A percentile compares a stretch with the other conserved stretches of the same genome.
These are phyloP conservation scores for Microsporum audouinii DNA, from an alignment of 2,329 filamentous ascomycete species.

Conservation along the genomic window DNA sequence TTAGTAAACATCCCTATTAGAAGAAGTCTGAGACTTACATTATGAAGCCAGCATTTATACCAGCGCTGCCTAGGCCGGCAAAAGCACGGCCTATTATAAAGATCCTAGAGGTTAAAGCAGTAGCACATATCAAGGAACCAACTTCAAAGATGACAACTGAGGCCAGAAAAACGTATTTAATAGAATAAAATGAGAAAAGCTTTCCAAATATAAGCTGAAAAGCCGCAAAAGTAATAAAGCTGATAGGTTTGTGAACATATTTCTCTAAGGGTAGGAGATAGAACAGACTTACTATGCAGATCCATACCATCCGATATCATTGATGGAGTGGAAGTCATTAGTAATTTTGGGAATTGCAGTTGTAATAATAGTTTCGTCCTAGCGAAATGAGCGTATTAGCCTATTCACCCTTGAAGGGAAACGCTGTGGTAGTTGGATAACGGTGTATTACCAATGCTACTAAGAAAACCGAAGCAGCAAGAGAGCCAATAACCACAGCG, in stretches of 20 bases:
- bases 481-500: conserved; percentile 2
- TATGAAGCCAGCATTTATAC: conserved; percentile 29
- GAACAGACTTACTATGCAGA: conserved; percentile 22
- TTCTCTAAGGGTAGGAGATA: neutral
- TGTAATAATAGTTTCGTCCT: conserved; percentile 20
- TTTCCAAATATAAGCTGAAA: conserved; percentile 27
- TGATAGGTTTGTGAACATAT: conserved; percentile 28
- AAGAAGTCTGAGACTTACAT: conserved; percentile 17
- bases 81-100: conserved; percentile 23
- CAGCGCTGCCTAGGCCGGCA: conserved; percentile 30
- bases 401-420: neutral
- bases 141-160: conserved; percentile 21
- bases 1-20: conserved; percentile 17
- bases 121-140: conserved; percentile 17
- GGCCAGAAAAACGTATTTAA: conserved; percentile 25
- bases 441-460: neutral
- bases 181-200: conserved; percentile 31
- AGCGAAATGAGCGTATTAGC: neutral
- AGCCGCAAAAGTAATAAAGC: conserved; percentile 14
- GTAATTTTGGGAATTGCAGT: conserved; percentile 28
- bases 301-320: conserved; percentile 29
- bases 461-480: conserved; percentile 7
- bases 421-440: neutral
- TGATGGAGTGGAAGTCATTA: conserved; percentile 24
- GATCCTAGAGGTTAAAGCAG: neutral